Conservation (phyloP, 345 rosid species). For the Syzygium aromaticum region DNA sequence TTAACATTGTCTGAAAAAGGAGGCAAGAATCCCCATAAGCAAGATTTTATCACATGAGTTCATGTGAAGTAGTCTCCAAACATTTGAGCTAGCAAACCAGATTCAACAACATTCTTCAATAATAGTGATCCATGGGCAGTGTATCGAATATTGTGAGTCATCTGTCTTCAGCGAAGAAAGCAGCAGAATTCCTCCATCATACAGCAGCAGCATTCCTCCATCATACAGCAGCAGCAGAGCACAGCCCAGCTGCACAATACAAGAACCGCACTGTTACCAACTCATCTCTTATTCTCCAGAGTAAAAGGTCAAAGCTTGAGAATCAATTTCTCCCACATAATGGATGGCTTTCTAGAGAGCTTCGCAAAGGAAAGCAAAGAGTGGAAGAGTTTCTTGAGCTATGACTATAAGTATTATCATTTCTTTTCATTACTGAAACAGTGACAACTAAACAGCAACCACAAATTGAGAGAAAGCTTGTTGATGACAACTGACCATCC, state of each 20-base stretch:
- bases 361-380: not conserved
- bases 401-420: not conserved
- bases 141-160: not conserved
- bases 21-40: not conserved
- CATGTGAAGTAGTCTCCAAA: not conserved
- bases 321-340: not conserved
- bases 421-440: not conserved
- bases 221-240: not conserved
- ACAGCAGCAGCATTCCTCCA: slow-evolving; percentile 1
- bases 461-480: not conserved
- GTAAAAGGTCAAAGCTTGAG: not conserved
- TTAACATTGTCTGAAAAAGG: not conserved
- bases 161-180: slow-evolving; percentile 5
- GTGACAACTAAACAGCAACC: not conserved
- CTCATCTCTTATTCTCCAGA: not conserved
- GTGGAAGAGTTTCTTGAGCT: not conserved
- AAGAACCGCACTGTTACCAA: not conserved
- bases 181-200: slow-evolving; percentile 35
- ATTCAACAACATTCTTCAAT: not conserved
- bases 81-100: not conserved
- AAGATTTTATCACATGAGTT: not conserved
- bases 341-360: not conserved
- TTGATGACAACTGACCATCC: not conserved
- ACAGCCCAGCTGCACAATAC: not conserved
- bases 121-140: not conserved